Base-by-base conservation (phyloP, 1,139 yeast species). In the Zhuliangozyma parablackwelliae region DNA sequence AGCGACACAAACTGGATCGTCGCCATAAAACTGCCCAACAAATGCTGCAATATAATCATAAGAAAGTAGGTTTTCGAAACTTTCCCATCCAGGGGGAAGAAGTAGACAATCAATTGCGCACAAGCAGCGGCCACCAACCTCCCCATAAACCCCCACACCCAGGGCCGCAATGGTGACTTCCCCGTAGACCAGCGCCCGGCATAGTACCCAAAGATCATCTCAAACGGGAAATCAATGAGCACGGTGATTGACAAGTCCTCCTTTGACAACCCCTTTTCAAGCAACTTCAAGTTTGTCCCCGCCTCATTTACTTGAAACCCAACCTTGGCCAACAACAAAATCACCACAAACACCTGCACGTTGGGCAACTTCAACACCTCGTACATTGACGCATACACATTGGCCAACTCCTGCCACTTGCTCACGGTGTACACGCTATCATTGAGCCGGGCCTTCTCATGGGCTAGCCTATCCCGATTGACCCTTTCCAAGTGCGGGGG, bases 231-330 rank as follows among this genome's bases (percentile, higher is more conserved):
- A 57, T 92, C 97, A 36, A 94, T 86, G 37, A 92, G 64, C 0
- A 92, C 98, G 0, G 97, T 87, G 11, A 92, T 77, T 1, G 97
- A 95, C 32, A 92, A 69, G 57, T 92, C 97, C 58, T 92, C 98
- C 54, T 90, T 87, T 27, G 94, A 80, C 36, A 92, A 77, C 0
- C 99, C 99, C 54, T 83, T 84, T 56, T 92, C 99, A n/a, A 92
- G 66, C 21, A 94, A 68, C 55, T 90, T 92, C 50, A 92, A 72
- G 53, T 90, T 90, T 1, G 98, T 92, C 21, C 95, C 97, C 5
- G 95, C 90, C 57, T 92, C 99, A 51, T 90, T 92, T 13, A 92
- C 95, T 56, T 90, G 96, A 57, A 92, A 94, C 5, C 96, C 98
- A 40, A 92, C 72, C 56, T 92, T 92, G 28, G 96, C 83, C 11